Conservation (phyloP, 2,329 filamentous ascomycete genomes). For the Colletotrichum simmondsii region DNA sequence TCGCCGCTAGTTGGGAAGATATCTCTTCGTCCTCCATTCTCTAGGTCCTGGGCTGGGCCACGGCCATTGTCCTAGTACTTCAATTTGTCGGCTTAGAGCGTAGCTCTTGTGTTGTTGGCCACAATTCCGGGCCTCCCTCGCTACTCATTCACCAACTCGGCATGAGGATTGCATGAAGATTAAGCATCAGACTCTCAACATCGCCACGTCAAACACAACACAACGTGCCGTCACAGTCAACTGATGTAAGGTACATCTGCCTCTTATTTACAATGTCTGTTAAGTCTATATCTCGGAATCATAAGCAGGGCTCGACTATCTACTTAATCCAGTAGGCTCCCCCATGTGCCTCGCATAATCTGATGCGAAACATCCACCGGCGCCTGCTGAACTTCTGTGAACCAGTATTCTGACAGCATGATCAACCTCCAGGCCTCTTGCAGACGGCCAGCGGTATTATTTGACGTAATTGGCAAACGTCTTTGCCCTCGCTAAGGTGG, state of each 20-base stretch:
- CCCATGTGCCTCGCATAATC: neutral
- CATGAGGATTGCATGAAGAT: neutral
- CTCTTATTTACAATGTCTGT: neutral
- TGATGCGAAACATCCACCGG: constrained; percentile 4
- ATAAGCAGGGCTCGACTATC: neutral
- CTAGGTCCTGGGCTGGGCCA: neutral
- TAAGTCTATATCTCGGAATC: neutral
- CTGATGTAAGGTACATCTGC: neutral
- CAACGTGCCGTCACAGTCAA: neutral
- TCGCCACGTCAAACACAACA: neutral
- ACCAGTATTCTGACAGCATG: neutral
- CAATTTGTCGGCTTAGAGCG: neutral
- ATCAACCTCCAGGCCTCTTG: neutral
- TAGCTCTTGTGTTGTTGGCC: constrained; percentile 6
- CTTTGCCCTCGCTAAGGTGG: constrained; percentile 1
- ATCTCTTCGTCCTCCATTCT: neutral
- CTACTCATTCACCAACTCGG: neutral
- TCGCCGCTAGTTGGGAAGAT: neutral
- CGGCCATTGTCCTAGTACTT: neutral
- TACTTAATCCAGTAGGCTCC: constrained; percentile 2
- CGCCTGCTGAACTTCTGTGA: neutral
- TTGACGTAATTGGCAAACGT: neutral
- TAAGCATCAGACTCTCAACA: neutral
- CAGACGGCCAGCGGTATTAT: neutral
- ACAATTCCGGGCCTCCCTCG: constrained; percentile 7